Evolutionary conservation across 176 grass and related monocot species (phyloP).

Genomic region (Alloteropsis semialata): DNA sequence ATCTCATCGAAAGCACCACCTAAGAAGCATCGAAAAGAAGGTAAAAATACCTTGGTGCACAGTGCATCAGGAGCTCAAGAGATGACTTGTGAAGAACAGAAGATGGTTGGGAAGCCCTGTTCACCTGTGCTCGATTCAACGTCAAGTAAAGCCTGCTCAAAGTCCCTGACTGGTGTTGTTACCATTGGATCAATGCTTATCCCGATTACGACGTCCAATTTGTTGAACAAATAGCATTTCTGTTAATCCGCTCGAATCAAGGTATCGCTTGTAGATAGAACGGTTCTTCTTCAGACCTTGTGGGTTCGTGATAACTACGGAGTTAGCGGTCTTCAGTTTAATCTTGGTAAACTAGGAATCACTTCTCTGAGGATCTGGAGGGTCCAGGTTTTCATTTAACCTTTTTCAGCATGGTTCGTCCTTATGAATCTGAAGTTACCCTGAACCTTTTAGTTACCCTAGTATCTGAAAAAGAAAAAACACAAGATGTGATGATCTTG

Average conservation of each 20-base stretch:
- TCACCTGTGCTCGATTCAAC: slow-evolving; percentile 6
- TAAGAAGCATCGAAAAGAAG: background rate
- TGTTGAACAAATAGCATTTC: background rate
- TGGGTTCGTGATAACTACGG: background rate
- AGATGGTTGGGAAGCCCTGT: slow-evolving; percentile 19
- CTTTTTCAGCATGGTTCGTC: background rate
- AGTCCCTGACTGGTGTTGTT: slow-evolving; percentile 30
- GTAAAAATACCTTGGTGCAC: background rate
- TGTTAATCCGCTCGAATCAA: background rate
- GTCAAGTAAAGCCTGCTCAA: slow-evolving; percentile 30
- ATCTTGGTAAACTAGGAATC: background rate
- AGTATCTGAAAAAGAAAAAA: background rate
- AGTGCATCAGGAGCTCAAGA: slow-evolving; percentile 8
- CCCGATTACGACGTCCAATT: slow-evolving; percentile 23
- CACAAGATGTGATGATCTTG: background rate
- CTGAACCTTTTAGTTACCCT: background rate
- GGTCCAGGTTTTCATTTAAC: background rate
- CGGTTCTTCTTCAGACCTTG: background rate
- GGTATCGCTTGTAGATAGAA: background rate
- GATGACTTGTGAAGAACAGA: slow-evolving; percentile 23
- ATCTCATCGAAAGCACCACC: slow-evolving; percentile 7
- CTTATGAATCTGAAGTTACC: background rate
- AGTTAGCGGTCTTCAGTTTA: background rate
- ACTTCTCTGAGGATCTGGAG: background rate
- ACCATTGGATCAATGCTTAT: slow-evolving; percentile 61